These are phyloP conservation scores for Zangia roseola DNA, from an alignment of 768 basidiomycete species.

Conservation along the genomic window DNA sequence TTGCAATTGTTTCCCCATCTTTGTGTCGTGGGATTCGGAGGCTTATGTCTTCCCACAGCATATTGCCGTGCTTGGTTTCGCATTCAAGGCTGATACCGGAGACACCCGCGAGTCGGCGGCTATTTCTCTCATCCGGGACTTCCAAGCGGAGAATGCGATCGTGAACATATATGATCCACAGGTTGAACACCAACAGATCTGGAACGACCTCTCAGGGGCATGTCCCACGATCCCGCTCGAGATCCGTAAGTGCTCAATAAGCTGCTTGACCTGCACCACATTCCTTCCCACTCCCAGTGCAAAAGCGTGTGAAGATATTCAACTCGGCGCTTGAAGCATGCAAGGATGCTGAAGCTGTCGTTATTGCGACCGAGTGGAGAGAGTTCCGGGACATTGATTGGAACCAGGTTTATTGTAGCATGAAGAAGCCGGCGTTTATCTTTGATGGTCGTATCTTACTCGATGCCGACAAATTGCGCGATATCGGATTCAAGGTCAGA, in stretches of 20 bases:
- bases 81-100: slow-evolving; percentile 99
- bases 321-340: slow-evolving; percentile 83
- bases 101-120: slow-evolving; percentile 98
- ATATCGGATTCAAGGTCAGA: slow-evolving; percentile 86
- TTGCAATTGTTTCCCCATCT: background rate
- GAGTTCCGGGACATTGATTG: slow-evolving; percentile 95
- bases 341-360: slow-evolving; percentile 85
- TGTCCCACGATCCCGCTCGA: slow-evolving; percentile 63
- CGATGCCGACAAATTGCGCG: slow-evolving; percentile 71
- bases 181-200: slow-evolving; percentile 84
- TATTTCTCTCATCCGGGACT: slow-evolving; percentile 92
- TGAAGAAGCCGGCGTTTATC: slow-evolving; percentile 99
- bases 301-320: slow-evolving; percentile 84
- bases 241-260: slow-evolving; percentile 49
- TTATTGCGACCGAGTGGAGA: slow-evolving; percentile 97
- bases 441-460: slow-evolving; percentile 92
- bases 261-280: background rate
- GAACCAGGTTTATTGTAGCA: slow-evolving; percentile 76
- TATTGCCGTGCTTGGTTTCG: slow-evolving; percentile 96
- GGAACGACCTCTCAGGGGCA: slow-evolving; percentile 72
- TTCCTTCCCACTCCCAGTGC: slow-evolving; percentile 47
- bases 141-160: slow-evolving; percentile 83
- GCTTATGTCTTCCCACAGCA: slow-evolving; percentile 43
- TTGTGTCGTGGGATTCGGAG: slow-evolving; percentile 7
- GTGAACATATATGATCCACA: slow-evolving; percentile 93